A percentile compares a stretch with the other conserved stretches of the same genome.
Evolutionary conservation across 345 rosid genomes (phyloP).

Genomic region (Lumnitzera racemosa): DNA sequence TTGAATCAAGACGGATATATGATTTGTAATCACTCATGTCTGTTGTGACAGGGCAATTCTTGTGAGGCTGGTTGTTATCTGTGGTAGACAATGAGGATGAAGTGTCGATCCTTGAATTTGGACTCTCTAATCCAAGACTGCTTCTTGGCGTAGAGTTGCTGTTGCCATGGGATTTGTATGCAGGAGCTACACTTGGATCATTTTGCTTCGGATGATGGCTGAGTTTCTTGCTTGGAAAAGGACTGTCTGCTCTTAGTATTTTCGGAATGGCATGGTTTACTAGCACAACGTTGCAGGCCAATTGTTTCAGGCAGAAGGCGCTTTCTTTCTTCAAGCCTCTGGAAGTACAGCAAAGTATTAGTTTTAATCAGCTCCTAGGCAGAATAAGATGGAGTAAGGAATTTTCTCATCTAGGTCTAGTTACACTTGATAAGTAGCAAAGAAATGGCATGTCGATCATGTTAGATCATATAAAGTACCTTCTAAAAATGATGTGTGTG

Average conservation of each 20-base stretch:
- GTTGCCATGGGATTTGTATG: neutral
- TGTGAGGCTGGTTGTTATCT: constrained; percentile 9
- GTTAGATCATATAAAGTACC: too few relatives aligned
- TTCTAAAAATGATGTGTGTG: too few relatives aligned
- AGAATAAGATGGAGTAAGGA: too few relatives aligned
- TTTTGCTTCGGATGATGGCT: constrained; percentile 2
- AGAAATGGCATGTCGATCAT: too few relatives aligned
- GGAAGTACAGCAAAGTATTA: neutral
- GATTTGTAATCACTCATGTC: neutral
- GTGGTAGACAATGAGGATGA: constrained; percentile 12
- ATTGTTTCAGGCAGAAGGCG: constrained; percentile 22
- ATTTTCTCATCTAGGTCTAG: too few relatives aligned
- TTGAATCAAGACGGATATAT: constrained; percentile 15
- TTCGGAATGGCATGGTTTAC: constrained; percentile 26
- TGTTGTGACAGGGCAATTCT: constrained; percentile 6
- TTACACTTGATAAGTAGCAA: too few relatives aligned
- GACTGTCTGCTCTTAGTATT: constrained; percentile 23
- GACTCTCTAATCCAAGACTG: constrained; percentile 16
- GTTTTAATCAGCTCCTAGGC: too few relatives aligned
- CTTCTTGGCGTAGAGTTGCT: constrained; percentile 10
- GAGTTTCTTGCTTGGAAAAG: constrained; percentile 6
- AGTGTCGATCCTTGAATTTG: constrained; percentile 9
- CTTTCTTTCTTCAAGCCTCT: constrained; percentile 32
- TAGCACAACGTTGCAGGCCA: constrained; percentile 29
- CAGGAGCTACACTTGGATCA: constrained; percentile 3